Evolutionary conservation across 345 rosid species (phyloP).

Genomic region (Microcos paniculata): DNA sequence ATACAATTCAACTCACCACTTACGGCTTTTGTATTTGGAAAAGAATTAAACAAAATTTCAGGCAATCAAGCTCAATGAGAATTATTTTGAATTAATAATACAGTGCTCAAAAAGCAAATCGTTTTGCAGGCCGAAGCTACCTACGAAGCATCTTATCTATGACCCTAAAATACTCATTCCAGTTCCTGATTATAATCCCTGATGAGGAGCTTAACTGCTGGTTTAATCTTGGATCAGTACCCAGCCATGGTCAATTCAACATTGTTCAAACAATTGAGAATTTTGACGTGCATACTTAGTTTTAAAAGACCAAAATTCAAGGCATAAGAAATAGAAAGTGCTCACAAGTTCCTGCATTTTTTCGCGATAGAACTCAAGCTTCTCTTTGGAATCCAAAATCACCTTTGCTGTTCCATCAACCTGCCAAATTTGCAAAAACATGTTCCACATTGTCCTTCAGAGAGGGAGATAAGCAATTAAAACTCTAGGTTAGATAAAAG

Average conservation of each 20-base stretch:
- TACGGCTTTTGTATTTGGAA: not conserved
- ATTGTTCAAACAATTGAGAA: not conserved
- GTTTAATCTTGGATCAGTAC: not conserved
- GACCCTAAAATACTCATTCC: not conserved
- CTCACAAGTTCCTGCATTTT: conserved; percentile 99
- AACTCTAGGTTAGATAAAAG: not conserved
- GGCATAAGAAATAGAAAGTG: conserved; percentile 22
- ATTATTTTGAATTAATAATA: not conserved
- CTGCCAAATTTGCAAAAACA: conserved; percentile 34
- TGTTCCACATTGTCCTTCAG: not conserved
- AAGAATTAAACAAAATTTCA: not conserved
- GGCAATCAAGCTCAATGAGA: not conserved
- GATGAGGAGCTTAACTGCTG: not conserved
- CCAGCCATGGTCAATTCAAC: not conserved
- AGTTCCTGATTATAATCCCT: not conserved
- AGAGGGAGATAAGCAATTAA: not conserved
- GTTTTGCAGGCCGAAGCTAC: not conserved
- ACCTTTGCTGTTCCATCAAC: conserved; percentile 54
- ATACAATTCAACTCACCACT: not conserved
- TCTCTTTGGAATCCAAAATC: conserved; percentile 86
- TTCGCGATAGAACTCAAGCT: conserved; percentile 83
- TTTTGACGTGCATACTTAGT: not conserved
- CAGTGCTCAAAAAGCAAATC: too few relatives aligned
- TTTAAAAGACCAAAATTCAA: conserved; percentile 1
- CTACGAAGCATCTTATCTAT: not conserved